Percentiles rank a stretch among this genome's conserved stretches.
phyloP scores from a whole-genome alignment of 495 filamentous ascomycete species.

The Aspergillus carlsbadensis region DNA sequence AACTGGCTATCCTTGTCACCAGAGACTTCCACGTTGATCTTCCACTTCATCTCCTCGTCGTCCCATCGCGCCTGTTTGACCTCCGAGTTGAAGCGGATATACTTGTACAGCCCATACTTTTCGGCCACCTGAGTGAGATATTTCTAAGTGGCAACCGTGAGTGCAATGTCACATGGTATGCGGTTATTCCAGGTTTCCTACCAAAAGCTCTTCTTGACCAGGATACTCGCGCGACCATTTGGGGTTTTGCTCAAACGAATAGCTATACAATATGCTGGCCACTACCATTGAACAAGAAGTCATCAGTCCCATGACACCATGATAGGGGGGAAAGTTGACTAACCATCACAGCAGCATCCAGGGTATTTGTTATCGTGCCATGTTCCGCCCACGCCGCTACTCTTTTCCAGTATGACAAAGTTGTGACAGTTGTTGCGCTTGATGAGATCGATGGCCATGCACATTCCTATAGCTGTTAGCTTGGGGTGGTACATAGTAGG shows the following conservation, averaged over 20 bases:
- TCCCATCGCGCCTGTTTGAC: slow-evolving; percentile 58
- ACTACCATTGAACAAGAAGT: slow-evolving; percentile 22
- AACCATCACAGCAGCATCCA: slow-evolving; percentile 54
- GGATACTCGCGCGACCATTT: slow-evolving; percentile 65
- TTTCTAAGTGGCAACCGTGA: slow-evolving; percentile 26
- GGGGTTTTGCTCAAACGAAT: slow-evolving; percentile 64
- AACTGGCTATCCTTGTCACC: slow-evolving; percentile 50
- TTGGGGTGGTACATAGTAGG: neutral
- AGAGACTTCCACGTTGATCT: slow-evolving; percentile 35
- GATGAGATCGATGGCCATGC: slow-evolving; percentile 58
- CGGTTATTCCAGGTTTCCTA: slow-evolving; percentile 13
- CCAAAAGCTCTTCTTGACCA: slow-evolving; percentile 60
- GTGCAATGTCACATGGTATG: neutral
- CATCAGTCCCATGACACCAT: neutral
- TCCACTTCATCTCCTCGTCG: slow-evolving; percentile 55
- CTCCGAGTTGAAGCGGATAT: slow-evolving; percentile 55
- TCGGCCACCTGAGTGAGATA: slow-evolving; percentile 59
- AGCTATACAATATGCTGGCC: slow-evolving; percentile 57
- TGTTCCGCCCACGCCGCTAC: slow-evolving; percentile 53
- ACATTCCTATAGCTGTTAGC: slow-evolving; percentile 39
- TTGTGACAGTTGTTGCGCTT: slow-evolving; percentile 51
- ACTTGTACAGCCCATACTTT: slow-evolving; percentile 56
- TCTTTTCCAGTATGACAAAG: slow-evolving; percentile 56
- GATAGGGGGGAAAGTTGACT: neutral
- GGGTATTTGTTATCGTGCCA: slow-evolving; percentile 58